Evolutionary conservation across 495 filamentous ascomycete species (phyloP).

Genomic region (Cairneyella variabilis): DNA sequence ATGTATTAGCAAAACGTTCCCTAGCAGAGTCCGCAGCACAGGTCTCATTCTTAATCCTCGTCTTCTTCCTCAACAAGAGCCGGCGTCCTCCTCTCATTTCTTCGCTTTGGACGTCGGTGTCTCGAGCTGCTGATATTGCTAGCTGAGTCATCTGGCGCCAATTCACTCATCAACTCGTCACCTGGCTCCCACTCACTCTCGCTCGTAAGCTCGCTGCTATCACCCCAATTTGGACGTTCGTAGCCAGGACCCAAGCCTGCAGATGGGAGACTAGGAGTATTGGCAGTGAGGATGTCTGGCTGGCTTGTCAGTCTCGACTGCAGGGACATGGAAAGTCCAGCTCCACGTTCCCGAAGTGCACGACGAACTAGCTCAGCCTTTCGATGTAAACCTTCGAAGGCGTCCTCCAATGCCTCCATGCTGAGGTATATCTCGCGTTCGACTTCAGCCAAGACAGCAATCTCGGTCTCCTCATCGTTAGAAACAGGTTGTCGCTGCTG

Average conservation of each 20-base stretch:
- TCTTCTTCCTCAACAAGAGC: constrained; percentile 84
- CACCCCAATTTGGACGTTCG: constrained; percentile 25
- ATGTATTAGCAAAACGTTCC: not conserved
- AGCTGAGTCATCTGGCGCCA: constrained; percentile 72
- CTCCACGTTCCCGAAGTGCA: constrained; percentile 71
- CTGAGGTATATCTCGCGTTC: constrained; percentile 89
- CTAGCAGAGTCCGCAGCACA: no score
- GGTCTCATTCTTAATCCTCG: no score
- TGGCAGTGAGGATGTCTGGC: constrained; percentile 14
- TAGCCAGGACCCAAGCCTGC: constrained; percentile 23
- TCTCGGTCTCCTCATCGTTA: constrained; percentile 91
- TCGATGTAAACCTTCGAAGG: constrained; percentile 86
- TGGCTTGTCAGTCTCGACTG: constrained; percentile 58
- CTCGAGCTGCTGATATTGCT: constrained; percentile 83
- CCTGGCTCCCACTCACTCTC: constrained; percentile 65
- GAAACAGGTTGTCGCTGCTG: constrained; percentile 56
- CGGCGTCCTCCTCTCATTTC: constrained; percentile 73
- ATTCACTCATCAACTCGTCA: constrained; percentile 59
- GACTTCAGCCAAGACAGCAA: constrained; percentile 81
- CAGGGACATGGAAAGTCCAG: constrained; percentile 72
- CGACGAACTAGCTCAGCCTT: constrained; percentile 79
- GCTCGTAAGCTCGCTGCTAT: constrained; percentile 35
- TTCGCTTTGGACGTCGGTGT: constrained; percentile 63
- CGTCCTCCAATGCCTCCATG: constrained; percentile 93
- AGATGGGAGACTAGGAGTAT: constrained; percentile 17